Base-by-base conservation (phyloP, 352 stramenopile species). In the Aphanomyces cochlioides region DNA sequence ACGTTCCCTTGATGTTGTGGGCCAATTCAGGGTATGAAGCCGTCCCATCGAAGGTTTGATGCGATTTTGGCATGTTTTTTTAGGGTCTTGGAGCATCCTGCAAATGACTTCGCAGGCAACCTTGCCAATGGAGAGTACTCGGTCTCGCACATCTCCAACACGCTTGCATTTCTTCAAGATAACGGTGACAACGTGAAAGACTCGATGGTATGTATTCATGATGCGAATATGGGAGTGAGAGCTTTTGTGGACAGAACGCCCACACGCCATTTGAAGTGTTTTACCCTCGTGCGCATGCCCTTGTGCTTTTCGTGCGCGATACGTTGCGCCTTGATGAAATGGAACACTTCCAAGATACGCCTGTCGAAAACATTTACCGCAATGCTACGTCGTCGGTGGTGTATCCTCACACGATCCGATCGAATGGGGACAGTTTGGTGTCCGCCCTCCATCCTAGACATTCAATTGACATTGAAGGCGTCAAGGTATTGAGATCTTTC, bases 361-460 rank as follows among this genome's bases (percentile, higher is more conserved):
- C 47, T 6, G 56, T 70, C 5, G 64, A 70, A 50, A 19, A 21
- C 6, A 54, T 70, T 34, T 21, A 48, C 34, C 48, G 54, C 15
- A 71, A 54, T 36, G 79, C 83, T 7, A 70, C 41, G 39, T 92
- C 84, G 45, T 90, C 84, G 4, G 78, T 90, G 37, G 80, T 89
- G n/a, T 74, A 90, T 48, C 80, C 84, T 6, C 85, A 92, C 66
- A 92, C 86, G 50, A 92, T 76, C 10, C 86, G 86, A 39, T 58
- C 75, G 10, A 73, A 77, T 40, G 74, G 90, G 56, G 66, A 45
- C 13, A 45, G 50, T 12, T 67, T 61, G 17, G 75, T 80, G 15
- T 12, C 7, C 2, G 21, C 56, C 7, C 34, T 47, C 34, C 54
- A 70, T 0, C 45, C 69, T 6, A 72, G 65, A 17, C 69, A 72